Evolutionary conservation across 768 basidiomycete genomes (phyloP).

Genomic region (Pholiota microspora): DNA sequence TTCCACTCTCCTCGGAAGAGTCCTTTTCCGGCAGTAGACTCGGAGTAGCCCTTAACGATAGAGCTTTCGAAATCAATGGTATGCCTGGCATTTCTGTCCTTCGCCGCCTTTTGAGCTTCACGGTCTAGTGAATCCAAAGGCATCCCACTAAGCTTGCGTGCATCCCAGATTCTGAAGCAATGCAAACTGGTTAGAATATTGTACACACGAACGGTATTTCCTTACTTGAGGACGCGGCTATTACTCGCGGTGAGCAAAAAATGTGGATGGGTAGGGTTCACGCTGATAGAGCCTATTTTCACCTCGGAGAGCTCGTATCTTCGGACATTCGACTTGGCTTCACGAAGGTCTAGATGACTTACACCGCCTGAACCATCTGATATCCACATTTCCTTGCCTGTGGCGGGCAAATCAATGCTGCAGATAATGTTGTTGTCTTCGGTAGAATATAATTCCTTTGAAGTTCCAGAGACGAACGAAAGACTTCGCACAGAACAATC

Average conservation of each 20-base stretch:
- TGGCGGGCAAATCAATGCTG: conserved; percentile 66
- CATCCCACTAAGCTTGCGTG: conserved; percentile 57
- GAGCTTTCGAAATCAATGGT: conserved; percentile 37
- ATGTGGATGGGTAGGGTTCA: conserved; percentile 69
- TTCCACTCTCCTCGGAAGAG: conserved; percentile 60
- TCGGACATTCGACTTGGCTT: conserved; percentile 50
- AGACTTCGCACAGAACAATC: conserved; percentile 75
- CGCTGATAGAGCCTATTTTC: conserved; percentile 78
- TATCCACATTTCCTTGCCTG: conserved; percentile 82
- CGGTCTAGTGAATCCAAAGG: conserved; percentile 30
- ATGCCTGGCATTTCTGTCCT: conserved; percentile 7
- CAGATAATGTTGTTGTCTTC: conserved; percentile 58
- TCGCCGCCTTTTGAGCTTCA: conserved; percentile 5
- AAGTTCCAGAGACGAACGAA: conserved; percentile 71
- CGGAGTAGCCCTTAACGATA: conserved; percentile 45
- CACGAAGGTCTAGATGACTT: conserved; percentile 75
- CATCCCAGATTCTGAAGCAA: conserved; percentile 71
- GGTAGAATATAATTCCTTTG: conserved; percentile 64
- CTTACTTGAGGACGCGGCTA: conserved; percentile 66
- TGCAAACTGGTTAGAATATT: background rate
- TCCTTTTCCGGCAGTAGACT: conserved; percentile 51
- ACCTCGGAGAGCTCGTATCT: conserved; percentile 66
- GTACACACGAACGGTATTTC: background rate
- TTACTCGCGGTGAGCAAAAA: conserved; percentile 78
- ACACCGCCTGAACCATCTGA: conserved; percentile 71